Conservation (phyloP, 2,329 filamentous ascomycete species). For the Fusarium sp. region DNA sequence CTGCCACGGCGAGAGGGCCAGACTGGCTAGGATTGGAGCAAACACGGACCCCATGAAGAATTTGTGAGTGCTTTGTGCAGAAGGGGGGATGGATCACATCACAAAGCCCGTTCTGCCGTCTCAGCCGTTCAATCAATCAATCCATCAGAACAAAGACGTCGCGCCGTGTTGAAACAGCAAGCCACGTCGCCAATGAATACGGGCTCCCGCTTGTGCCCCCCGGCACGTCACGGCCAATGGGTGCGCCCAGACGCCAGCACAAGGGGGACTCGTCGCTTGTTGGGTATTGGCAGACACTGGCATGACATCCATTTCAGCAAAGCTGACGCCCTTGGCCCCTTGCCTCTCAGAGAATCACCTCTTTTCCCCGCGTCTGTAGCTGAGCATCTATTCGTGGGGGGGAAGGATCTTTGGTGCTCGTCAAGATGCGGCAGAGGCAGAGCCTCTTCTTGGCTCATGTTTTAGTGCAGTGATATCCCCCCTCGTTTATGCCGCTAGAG, state of each 20-base stretch:
- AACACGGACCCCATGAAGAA: constrained; percentile 15
- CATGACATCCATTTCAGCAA: constrained; percentile 2
- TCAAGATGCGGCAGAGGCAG: constrained; percentile 21
- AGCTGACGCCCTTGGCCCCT: constrained; percentile 1
- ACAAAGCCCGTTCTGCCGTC: constrained; percentile 9
- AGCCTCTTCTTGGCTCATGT: constrained; percentile 29
- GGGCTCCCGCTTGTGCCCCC: constrained; percentile 24
- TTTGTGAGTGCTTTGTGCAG: neutral
- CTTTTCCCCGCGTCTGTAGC: constrained; percentile 21
- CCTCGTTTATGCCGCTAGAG: constrained; percentile 27
- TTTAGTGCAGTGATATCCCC: constrained; percentile 7
- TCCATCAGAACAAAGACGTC: neutral
- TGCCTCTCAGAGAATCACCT: constrained; percentile 8
- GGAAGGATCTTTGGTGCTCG: neutral
- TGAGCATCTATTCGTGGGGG: constrained; percentile 23
- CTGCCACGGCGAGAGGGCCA: neutral
- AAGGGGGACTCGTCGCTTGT: constrained; percentile 22
- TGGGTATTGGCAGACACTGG: neutral
- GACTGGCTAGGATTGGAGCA: constrained; percentile 4
- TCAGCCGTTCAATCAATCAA: constrained; percentile 25
- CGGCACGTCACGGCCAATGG: constrained; percentile 28
- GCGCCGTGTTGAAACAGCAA: constrained; percentile 21
- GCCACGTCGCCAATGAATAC: constrained; percentile 38
- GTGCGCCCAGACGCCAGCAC: constrained; percentile 21
- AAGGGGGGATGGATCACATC: constrained; percentile 22